Evolutionary conservation across 1,139 yeast genomes (phyloP).

Genomic region (Hansenula lynferdii): DNA sequence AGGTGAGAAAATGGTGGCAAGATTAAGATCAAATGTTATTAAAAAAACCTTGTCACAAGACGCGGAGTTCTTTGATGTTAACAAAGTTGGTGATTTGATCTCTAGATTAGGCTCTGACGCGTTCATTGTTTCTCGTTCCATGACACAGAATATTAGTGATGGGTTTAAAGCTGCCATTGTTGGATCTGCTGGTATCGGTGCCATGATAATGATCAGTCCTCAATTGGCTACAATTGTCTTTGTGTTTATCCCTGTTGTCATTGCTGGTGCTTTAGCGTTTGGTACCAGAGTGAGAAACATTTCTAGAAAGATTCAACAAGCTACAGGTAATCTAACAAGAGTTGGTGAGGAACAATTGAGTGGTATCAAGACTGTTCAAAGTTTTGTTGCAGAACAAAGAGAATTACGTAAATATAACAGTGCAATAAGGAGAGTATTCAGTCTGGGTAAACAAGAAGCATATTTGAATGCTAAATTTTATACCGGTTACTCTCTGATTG

Average conservation of each 20-base stretch:
- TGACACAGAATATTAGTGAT: slow-evolving; percentile 88
- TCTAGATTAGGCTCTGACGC: slow-evolving; percentile 88
- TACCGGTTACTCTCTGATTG: slow-evolving; percentile 74
- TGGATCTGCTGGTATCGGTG: slow-evolving; percentile 74
- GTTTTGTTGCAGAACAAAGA: slow-evolving; percentile 79
- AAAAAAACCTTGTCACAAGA: slow-evolving; percentile 79
- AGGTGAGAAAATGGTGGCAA: slow-evolving; percentile 84
- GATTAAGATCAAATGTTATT: slow-evolving; percentile 73
- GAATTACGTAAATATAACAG: slow-evolving; percentile 58
- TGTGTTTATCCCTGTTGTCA: slow-evolving; percentile 76
- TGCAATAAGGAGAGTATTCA: slow-evolving; percentile 70
- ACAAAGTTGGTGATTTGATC: slow-evolving; percentile 90
- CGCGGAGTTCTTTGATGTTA: slow-evolving; percentile 87
- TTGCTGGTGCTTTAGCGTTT: slow-evolving; percentile 68
- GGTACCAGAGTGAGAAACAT: slow-evolving; percentile 76
- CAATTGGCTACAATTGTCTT: slow-evolving; percentile 73
- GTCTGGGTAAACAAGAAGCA: slow-evolving; percentile 77
- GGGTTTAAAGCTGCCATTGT: slow-evolving; percentile 79
- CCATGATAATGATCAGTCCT: slow-evolving; percentile 88
- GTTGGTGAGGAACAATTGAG: slow-evolving; percentile 90
- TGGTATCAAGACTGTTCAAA: slow-evolving; percentile 82
- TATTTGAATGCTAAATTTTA: slow-evolving; percentile 70
- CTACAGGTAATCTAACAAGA: slow-evolving; percentile 80
- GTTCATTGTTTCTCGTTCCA: slow-evolving; percentile 79
- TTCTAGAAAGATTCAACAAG: slow-evolving; percentile 76